Evolutionary conservation across 306 rosid genomes (phyloP).

Genomic region (Malus sylvestris): DNA sequence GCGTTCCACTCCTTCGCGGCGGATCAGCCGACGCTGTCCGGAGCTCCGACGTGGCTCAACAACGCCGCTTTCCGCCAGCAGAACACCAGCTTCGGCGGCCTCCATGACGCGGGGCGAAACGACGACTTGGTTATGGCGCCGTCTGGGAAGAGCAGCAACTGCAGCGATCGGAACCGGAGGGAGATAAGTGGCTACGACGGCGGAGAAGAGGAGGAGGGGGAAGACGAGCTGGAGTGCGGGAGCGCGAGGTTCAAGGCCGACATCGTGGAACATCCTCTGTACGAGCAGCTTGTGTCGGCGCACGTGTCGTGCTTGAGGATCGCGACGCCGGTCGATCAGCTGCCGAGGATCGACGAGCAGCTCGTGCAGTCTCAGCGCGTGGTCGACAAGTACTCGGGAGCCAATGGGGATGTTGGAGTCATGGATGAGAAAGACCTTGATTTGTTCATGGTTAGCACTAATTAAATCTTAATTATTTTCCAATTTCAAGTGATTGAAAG

Average conservation of each 20-base stretch:
- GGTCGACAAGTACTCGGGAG: slow-evolving; percentile 50
- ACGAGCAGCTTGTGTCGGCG: slow-evolving; percentile 76
- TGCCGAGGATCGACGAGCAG: slow-evolving; percentile 78
- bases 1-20: slow-evolving; percentile 41
- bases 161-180: slow-evolving; percentile 21
- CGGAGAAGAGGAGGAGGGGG: slow-evolving; percentile 4
- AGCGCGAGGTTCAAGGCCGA: slow-evolving; percentile 51
- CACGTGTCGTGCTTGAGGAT: slow-evolving; percentile 86
- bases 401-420: slow-evolving; percentile 5
- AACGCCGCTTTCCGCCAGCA: slow-evolving; percentile 44
- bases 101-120: slow-evolving; percentile 20
- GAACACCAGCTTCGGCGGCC: slow-evolving; percentile 26
- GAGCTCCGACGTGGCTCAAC: slow-evolving; percentile 50
- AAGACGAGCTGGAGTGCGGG: slow-evolving; percentile 17
- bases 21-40: slow-evolving; percentile 20
- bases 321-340: slow-evolving; percentile 92
- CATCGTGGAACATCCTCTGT: slow-evolving; percentile 74
- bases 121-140: slow-evolving; percentile 19
- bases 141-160: slow-evolving; percentile 17
- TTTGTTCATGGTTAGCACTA: slow-evolving; percentile 54
- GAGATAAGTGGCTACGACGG: slow-evolving; percentile 12
- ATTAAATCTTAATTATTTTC: neutral
- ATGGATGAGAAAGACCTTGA: slow-evolving; percentile 69
- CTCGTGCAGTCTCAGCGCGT: slow-evolving; percentile 66
- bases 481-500: neutral